Evolutionary conservation across 805 yeast genomes (phyloP).

Genomic region (Hanseniaspora jakobsenii): DNA sequence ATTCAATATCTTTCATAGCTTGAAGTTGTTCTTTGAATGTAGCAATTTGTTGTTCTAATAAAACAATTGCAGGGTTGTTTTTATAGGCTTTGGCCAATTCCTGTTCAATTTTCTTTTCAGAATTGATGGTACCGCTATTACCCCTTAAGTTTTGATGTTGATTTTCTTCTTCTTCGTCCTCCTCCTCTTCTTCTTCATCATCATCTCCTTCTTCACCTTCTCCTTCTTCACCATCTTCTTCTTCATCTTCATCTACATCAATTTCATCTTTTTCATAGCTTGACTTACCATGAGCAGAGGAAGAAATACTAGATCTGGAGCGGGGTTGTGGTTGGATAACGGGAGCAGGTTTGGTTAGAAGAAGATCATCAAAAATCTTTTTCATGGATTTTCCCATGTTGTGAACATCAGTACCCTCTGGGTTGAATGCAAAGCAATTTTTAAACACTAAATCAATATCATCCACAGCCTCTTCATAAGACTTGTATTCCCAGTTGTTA

Average conservation of each 20-base stretch:
- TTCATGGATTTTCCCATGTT: constrained; percentile 90
- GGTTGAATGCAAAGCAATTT: constrained; percentile 86
- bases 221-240: not conserved
- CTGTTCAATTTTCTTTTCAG: constrained; percentile 43
- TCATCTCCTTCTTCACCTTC: constrained; percentile 33
- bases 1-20: constrained; percentile 65
- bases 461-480: constrained; percentile 72
- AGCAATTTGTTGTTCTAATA: constrained; percentile 72
- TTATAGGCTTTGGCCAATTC: constrained; percentile 51
- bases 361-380: constrained; percentile 69
- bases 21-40: constrained; percentile 78
- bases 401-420: constrained; percentile 93
- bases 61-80: constrained; percentile 80
- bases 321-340: constrained; percentile 37
- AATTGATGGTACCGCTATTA: too few relatives aligned
- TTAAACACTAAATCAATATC: constrained; percentile 75
- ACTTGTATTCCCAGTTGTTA: constrained; percentile 76
- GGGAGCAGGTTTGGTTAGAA: constrained; percentile 79
- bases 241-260: constrained; percentile 30
- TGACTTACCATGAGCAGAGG: too few relatives aligned
- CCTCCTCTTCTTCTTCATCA: constrained; percentile 29
- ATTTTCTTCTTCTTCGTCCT: constrained; percentile 24
- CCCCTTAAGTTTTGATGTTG: too few relatives aligned
- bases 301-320: constrained; percentile 21
- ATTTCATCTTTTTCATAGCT: constrained; percentile 35